These are phyloP conservation scores for Hypsizygus marmoreus DNA, from an alignment of 768 basidiomycete species.

Conservation along the genomic window DNA sequence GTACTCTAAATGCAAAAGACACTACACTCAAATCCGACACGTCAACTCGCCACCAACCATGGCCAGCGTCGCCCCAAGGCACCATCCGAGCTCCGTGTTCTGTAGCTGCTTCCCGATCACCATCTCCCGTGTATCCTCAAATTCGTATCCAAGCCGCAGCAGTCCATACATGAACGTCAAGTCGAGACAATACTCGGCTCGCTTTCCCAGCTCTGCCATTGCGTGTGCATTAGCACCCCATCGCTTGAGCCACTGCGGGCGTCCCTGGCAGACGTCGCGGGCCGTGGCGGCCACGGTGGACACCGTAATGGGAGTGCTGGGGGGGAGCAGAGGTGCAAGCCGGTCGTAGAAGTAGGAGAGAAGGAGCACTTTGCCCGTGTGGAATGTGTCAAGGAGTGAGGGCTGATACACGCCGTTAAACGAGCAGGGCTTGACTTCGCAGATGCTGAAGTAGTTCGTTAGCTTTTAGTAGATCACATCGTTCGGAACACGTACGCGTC, in stretches of 20 bases:
- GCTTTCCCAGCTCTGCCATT: slow-evolving; percentile 67
- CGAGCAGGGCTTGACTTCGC: slow-evolving; percentile 91
- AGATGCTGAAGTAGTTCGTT: slow-evolving; percentile 53
- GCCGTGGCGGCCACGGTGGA: slow-evolving; percentile 67
- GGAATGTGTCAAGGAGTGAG: slow-evolving; percentile 85
- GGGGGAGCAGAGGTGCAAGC: slow-evolving; percentile 67
- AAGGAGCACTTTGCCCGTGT: slow-evolving; percentile 81
- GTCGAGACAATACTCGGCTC: slow-evolving; percentile 96
- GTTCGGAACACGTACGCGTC: slow-evolving; percentile 66
- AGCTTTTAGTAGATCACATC: slow-evolving; percentile 1
- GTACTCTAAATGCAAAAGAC: no score
- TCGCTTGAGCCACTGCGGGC: slow-evolving; percentile 55
- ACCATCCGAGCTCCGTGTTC: slow-evolving; percentile 94
- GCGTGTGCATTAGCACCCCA: slow-evolving; percentile 37
- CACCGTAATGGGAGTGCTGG: slow-evolving; percentile 30
- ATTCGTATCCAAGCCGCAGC: slow-evolving; percentile 88
- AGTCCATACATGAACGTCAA: slow-evolving; percentile 94
- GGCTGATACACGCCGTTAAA: slow-evolving; percentile 99
- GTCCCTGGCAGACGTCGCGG: slow-evolving; percentile 72
- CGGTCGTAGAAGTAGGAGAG: slow-evolving; percentile 99
- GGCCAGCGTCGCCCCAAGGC: slow-evolving; percentile 80
- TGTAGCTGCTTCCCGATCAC: slow-evolving; percentile 84
- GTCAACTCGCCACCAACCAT: slow-evolving; percentile 65
- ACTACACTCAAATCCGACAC: slow-evolving; percentile 45
- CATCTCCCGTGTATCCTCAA: slow-evolving; percentile 66